phyloP scores from a whole-genome alignment of 1,139 yeast species.

The Barnettozyma hawaiiensis region DNA sequence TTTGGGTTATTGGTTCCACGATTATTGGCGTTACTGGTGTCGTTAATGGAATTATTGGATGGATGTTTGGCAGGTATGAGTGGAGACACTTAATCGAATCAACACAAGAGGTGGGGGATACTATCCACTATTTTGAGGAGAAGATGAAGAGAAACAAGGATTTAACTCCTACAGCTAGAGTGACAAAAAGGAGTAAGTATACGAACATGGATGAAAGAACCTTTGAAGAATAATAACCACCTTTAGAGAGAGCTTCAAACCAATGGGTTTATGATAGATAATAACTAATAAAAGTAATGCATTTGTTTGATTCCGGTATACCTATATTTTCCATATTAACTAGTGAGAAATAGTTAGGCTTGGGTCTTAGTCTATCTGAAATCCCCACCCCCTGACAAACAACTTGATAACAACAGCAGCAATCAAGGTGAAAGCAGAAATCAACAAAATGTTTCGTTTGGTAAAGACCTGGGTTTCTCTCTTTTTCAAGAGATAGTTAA shows the following conservation, averaged over 20 bases:
- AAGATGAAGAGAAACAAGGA: background rate
- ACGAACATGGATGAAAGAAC: background rate
- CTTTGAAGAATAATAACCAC: background rate
- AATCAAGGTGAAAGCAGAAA: background rate
- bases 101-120: conserved; percentile 46
- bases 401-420: background rate
- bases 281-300: background rate
- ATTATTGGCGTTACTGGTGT: conserved; percentile 60
- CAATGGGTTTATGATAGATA: background rate
- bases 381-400: conserved; percentile 1
- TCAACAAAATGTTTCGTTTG: background rate
- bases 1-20: conserved; percentile 48
- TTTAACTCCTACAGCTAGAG: background rate
- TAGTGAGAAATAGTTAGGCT: background rate
- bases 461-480: background rate
- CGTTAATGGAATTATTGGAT: conserved; percentile 73
- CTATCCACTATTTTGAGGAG: background rate
- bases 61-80: conserved; percentile 74
- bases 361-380: background rate
- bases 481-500: conserved; percentile 1
- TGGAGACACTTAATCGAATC: conserved; percentile 49
- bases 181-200: background rate
- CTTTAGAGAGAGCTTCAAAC: background rate
- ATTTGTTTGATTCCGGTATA: background rate
- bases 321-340: background rate